Evolutionary conservation across 2,329 filamentous ascomycete species (phyloP), one percentile per base, ranked within the genome.

Genomic region (Gnomoniopsis smithogilvyi): DNA sequence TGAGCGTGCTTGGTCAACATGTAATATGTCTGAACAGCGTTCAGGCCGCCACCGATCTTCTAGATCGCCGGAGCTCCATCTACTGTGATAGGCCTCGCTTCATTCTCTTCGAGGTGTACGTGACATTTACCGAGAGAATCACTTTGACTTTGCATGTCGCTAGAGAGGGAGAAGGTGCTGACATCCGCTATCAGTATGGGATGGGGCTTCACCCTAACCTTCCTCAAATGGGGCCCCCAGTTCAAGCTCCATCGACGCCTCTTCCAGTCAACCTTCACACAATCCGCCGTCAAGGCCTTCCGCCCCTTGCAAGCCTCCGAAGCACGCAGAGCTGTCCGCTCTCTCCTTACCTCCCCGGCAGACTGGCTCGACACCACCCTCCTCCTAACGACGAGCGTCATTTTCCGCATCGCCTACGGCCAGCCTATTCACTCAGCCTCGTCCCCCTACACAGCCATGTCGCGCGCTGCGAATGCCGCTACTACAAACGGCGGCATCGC

Each of bases 191-290:
- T 15, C 50, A 70, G 68, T 48, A 74, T 76, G 72, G 75, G 75
- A 33, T 79, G 75, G 75, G 68, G 72, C 3, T 69, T 71, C 14
- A 78, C 76, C 0, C 65, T 77, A 17, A 77, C 75, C n/a, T 78
- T 76, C 64, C 67, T 76, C 4, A 67, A 68, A 51, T 73, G 68
- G 65, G 75, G 75, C 6, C 68, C 70, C 3, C 69, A 68, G 57
- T 78, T 76, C 61, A 72, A 74, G 22, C 61, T 74, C 19, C 76
- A 78, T 57, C 70, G 77, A 11, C 71, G 69, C 38, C 64, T 77
- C 33, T 70, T 78, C 38, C 76, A 77, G 60, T 69, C 71, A 50
- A 72, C 70, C n/a, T 76, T 76, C 65, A 68, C 68, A 46, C 72
- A 70, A 63, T 67, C 71, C 47, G 66, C 66, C 34, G 63, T 69